phyloP scores from a whole-genome alignment of 2,329 filamentous ascomycete genomes.

The Shiraia sp. region DNA sequence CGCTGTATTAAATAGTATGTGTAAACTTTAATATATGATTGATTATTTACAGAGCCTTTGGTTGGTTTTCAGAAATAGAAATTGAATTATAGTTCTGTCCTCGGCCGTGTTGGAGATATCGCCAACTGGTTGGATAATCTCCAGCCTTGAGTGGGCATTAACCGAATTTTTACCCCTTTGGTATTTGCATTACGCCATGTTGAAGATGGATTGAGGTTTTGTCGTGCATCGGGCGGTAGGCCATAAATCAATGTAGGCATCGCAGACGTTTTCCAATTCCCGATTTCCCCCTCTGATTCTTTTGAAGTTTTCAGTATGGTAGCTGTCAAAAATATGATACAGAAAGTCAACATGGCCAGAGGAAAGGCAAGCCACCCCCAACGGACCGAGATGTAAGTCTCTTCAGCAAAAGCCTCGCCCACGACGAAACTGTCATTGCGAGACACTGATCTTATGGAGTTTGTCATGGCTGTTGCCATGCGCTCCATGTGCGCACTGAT shows the following conservation, averaged over 20 bases:
- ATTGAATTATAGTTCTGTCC: too few species aligned
- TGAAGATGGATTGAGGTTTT: too few species aligned
- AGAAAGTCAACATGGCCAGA: constrained; percentile 21
- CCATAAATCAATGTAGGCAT: constrained; percentile 28
- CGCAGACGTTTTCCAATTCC: constrained; percentile 36
- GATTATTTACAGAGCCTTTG: too few species aligned
- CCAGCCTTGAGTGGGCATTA: too few species aligned
- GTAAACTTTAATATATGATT: too few species aligned
- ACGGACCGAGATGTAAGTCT: constrained; percentile 16
- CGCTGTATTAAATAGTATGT: too few species aligned
- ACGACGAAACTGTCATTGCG: constrained; percentile 11
- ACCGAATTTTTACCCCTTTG: too few species aligned
- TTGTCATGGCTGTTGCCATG: constrained; percentile 24
- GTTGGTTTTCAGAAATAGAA: too few species aligned
- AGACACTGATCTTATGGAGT: constrained; percentile 18
- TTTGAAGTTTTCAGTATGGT: constrained; percentile 30
- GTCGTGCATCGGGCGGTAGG: constrained; percentile 14
- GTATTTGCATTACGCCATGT: too few species aligned
- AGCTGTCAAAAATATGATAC: constrained; percentile 23
- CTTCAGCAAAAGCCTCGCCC: constrained; percentile 5
- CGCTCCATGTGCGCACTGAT: constrained; percentile 22
- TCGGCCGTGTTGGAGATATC: too few species aligned
- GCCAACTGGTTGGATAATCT: too few species aligned
- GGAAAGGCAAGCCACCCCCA: constrained; percentile 40
- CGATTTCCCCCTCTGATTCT: constrained; percentile 5